Base-by-base conservation (phyloP, 2,329 filamentous ascomycete species). In the Venturia asperata region DNA sequence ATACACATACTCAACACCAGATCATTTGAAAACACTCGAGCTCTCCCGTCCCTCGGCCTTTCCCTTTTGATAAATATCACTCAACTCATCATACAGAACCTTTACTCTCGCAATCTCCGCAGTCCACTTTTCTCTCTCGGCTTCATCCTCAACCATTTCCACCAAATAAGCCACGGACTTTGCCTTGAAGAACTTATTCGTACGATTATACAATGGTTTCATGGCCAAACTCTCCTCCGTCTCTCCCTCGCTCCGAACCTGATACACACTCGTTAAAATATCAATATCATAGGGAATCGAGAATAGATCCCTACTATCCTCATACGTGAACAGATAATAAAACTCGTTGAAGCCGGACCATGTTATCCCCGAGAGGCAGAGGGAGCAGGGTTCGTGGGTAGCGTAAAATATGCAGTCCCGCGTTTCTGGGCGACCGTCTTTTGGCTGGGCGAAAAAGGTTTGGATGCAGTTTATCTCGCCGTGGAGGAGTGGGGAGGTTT, bases 391-490 rank as follows among this genome's bases (percentile, higher is more conserved):
- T 73, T 85, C 83, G 70, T 85, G 83, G 0, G 83, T 85, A 5
- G 82, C 80, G 66, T 85, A 78, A 75, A 85, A 85, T 70, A 85
- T 70, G 74, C 82, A 85, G 69, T 82, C 80, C 10, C 73, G 72
- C 5, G 78, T 74, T 45, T 72, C 72, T 0, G 79, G 79, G 0
- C 80, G 76, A 34, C 30, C 30, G 30, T 34, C 30, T 34, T 34
- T 34, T 34, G 30, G 30, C 30, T 34, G 30, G 30, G 30, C 30
- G 73, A 83, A 85, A 75, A 85, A 85, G 41, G 79, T 73, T 69
- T 84, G 82, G 72, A 85, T 84, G 76, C 83, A 85, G 72, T 84
- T 83, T 72, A 85, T 83, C 68, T 85, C 83, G 67, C 83, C 83
- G 71, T 85, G 83, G 10, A 85, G 76, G 4, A 85, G 76, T 1